Conservation (phyloP, 202 grass and related monocot species). For the Zizania palustris region DNA sequence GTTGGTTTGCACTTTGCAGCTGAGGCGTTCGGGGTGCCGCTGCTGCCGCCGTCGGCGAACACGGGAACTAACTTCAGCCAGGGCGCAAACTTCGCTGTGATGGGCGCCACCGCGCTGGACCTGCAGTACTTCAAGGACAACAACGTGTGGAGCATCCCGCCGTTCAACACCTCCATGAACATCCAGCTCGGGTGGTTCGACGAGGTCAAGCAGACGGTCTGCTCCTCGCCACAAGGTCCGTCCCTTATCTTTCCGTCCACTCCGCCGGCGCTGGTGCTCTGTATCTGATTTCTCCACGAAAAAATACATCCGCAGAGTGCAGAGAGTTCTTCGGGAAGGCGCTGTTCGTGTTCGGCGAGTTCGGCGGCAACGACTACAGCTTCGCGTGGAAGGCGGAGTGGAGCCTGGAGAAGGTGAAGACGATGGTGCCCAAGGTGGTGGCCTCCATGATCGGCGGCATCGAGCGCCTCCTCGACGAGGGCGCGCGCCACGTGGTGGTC, state of each 20-base stretch:
- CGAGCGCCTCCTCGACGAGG: slow-evolving; percentile 68
- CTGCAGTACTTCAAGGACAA: slow-evolving; percentile 72
- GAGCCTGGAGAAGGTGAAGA: slow-evolving; percentile 63
- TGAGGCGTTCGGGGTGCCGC: slow-evolving; percentile 68
- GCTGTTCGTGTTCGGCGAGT: slow-evolving; percentile 81
- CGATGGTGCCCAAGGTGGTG: slow-evolving; percentile 64
- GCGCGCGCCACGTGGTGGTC: slow-evolving; percentile 75
- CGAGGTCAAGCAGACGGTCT: slow-evolving; percentile 57
- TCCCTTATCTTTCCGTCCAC: too few relatives aligned
- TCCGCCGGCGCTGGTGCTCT: not conserved
- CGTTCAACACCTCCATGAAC: slow-evolving; percentile 73
- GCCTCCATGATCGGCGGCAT: slow-evolving; percentile 50
- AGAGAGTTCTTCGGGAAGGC: slow-evolving; percentile 50
- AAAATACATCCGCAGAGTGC: slow-evolving; percentile 41
- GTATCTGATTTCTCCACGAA: not conserved
- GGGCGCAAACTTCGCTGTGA: slow-evolving; percentile 92
- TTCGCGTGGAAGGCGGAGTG: slow-evolving; percentile 68
- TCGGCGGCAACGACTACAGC: slow-evolving; percentile 87
- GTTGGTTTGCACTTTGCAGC: slow-evolving; percentile 37
- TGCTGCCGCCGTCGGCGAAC: slow-evolving; percentile 78
- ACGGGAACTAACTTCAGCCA: slow-evolving; percentile 77
- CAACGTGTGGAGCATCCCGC: slow-evolving; percentile 74
- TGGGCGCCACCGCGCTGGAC: slow-evolving; percentile 73
- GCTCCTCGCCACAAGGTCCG: slow-evolving; percentile 46
- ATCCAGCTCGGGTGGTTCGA: slow-evolving; percentile 80